Evolutionary conservation across 2,329 filamentous ascomycete species (phyloP), one percentile per base, ranked within the genome.

Genomic region (Hymenoscyphus linearis): DNA sequence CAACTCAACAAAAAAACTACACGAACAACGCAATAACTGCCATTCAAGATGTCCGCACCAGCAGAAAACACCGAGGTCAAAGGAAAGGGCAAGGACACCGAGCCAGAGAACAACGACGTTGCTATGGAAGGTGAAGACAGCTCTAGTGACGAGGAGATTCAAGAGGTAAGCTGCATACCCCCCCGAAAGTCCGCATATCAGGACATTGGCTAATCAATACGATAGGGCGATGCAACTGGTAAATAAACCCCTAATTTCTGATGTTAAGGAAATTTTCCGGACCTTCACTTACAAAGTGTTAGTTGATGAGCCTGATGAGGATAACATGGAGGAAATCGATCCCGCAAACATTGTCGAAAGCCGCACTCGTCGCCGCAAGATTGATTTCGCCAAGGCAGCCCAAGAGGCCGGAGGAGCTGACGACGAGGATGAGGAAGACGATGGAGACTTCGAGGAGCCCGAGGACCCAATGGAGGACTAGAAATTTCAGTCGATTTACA

Each of bases 321-420:
- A 91, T 72, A 89, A 90, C 76, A 85, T 96, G 82, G 90, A 96
- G 74, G 93, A 93, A 78, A 97, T 99, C 75, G 91, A 96, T 74
- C 80, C 85, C 61, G 84, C 85, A 75, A 98, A 98, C 83, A 96
- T 98, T 75, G 86, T 98, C 73, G 75, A 79, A 62, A 83, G 82
- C 66, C 93, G 95, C 76, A 98, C 93, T 66, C 93, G 93, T 72
- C 93, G 93, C 73, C 90, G 91, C 76, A 83, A 87, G 72, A 97
- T 98, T 74, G 91, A 98, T 82, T 98, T 91, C 78, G 89, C 89
- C 71, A 92, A 96, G 80, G 93, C 93, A 22, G 91, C 91, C 27
- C 82, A 89, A 76, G 86, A 96, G 76, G 84, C 89, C 70, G 85
- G 84, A 54, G 84, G 81, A 66, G 84, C 86, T n/a, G 87, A 90